A percentile compares a stretch with the other conserved stretches of the same genome.
Conservation (phyloP, 345 rosid species). For the Moringa oleifera region DNA sequence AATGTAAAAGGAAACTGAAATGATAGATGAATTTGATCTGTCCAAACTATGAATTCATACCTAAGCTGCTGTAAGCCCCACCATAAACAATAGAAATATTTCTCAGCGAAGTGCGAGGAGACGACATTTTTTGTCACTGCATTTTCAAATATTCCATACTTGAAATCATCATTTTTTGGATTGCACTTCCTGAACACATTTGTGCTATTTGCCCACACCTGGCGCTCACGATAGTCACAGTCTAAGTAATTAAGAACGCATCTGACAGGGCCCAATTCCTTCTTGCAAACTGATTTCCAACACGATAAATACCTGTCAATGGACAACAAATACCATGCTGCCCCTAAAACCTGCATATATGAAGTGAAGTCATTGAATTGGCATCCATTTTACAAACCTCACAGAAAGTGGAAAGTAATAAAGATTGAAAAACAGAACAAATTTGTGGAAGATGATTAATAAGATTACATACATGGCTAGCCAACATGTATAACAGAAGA, state of each 20-base stretch:
- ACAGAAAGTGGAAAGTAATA: background rate
- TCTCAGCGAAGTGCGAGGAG: slow-evolving; percentile 48
- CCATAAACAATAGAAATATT: slow-evolving; percentile 81
- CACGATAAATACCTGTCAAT: slow-evolving; percentile 70
- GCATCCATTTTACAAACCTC: background rate
- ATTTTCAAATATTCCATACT: slow-evolving; percentile 56
- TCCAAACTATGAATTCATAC: slow-evolving; percentile 21
- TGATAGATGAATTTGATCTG: background rate
- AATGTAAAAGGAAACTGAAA: background rate
- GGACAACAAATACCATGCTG: slow-evolving; percentile 82
- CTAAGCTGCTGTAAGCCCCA: slow-evolving; percentile 91
- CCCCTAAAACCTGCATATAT: slow-evolving; percentile 62
- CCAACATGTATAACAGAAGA: slow-evolving; percentile 73
- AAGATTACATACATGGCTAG: slow-evolving; percentile 70
- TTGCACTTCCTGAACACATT: slow-evolving; percentile 50
- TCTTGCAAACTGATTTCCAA: slow-evolving; percentile 64
- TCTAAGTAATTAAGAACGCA: slow-evolving; percentile 52
- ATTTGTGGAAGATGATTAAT: background rate
- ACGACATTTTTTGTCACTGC: slow-evolving; percentile 52
- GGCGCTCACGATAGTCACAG: slow-evolving; percentile 40
- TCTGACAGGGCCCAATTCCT: slow-evolving; percentile 27
- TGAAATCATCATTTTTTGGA: slow-evolving; percentile 33
- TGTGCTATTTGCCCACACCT: slow-evolving; percentile 52
- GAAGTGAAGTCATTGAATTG: background rate
- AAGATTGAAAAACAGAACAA: background rate